Evolutionary conservation across 768 basidiomycete species (phyloP), one percentile per base, ranked within the genome.

Genomic region (Pisolithus microcarpus): DNA sequence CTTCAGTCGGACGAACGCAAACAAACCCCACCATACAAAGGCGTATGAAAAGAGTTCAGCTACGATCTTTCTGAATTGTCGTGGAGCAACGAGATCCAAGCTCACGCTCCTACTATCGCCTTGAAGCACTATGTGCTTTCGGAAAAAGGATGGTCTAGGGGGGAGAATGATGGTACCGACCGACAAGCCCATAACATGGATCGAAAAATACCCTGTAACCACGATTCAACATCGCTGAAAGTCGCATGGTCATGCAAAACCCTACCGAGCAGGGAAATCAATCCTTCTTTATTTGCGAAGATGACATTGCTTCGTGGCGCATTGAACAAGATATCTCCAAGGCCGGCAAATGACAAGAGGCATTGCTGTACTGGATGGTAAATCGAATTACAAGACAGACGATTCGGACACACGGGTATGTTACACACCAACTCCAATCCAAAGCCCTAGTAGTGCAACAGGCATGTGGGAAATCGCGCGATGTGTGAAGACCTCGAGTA

Each of bases 231-330:
- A 24, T 23, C 21, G 44, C 31, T 15, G 36, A 21, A 19, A 42
- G 43, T 21, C 36, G 19, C 37, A 10, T 19, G 5, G 8, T 11
- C 19, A 31, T 26, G 43, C 10, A 19, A 24, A 23, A 4, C 48
- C 68, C 51, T 49, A 85, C 88, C 91, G 49, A 79, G 66, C 18
- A 95, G 73, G 1, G 89, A 92, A 30, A 86, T 74, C 19, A 99
- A 61, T 0, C 96, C 96, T 65, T 99, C 96, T 62, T 96, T 96
- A 72, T 99, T 98, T 18, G 81, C 77, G 31, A 79, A 82, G 31
- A 97, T 56, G 4, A 94, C 43, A 31, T 75, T 74, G 9, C 67
- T 71, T 7, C 95, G 80, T 3, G 82, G 78, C 0, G 81, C 78
- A 1, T 78, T 62, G 24, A 95, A 72, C 4, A 89, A 77, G 68